These are phyloP conservation scores for Coccomyxa subellipsoidea DNA, from an alignment of 163 green algal genomes.

Conservation along the genomic window DNA sequence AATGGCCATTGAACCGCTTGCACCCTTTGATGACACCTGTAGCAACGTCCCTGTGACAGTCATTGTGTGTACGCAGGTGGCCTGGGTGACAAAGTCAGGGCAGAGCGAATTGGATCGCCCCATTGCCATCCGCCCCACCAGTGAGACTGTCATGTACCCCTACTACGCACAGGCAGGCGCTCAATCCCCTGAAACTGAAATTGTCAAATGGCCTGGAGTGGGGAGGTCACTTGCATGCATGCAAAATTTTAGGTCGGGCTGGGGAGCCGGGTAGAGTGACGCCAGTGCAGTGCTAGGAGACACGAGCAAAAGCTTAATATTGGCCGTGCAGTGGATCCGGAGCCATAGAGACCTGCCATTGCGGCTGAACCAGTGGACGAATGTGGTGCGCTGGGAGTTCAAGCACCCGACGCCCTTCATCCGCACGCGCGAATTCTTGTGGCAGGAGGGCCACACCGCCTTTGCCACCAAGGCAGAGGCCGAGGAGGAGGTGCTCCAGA, in stretches of 20 bases:
- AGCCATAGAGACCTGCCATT: slow-evolving; percentile 95
- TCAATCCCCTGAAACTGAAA: too few species aligned
- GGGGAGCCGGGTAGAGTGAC: too few species aligned
- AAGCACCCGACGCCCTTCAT: slow-evolving; percentile 99
- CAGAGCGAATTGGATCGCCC: slow-evolving; percentile 87
- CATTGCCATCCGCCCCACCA: slow-evolving; percentile 96
- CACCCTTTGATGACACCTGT: too few species aligned
- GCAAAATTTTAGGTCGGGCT: too few species aligned
- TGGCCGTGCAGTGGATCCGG: slow-evolving; percentile 87
- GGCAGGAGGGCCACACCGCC: slow-evolving; percentile 97
- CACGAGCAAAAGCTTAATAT: too few species aligned
- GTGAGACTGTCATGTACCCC: slow-evolving; percentile 89
- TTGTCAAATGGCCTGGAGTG: too few species aligned
- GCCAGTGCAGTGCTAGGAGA: too few species aligned
- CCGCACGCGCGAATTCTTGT: slow-evolving; percentile 86
- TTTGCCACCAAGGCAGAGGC: slow-evolving; percentile 83
- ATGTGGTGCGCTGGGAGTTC: slow-evolving; percentile 99
- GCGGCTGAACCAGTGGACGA: slow-evolving; percentile 98
- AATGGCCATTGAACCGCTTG: too few species aligned
- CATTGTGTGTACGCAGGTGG: slow-evolving; percentile 60
- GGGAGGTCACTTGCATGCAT: too few species aligned
- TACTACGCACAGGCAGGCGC: slow-evolving; percentile 43
- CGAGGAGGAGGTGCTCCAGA: slow-evolving; percentile 80
- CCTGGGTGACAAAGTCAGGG: slow-evolving; percentile 91
- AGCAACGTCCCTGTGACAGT: too few species aligned